These are phyloP conservation scores for Sclerotinia trifoliorum DNA, from an alignment of 2,329 filamentous ascomycete genomes.

Conservation along the genomic window DNA sequence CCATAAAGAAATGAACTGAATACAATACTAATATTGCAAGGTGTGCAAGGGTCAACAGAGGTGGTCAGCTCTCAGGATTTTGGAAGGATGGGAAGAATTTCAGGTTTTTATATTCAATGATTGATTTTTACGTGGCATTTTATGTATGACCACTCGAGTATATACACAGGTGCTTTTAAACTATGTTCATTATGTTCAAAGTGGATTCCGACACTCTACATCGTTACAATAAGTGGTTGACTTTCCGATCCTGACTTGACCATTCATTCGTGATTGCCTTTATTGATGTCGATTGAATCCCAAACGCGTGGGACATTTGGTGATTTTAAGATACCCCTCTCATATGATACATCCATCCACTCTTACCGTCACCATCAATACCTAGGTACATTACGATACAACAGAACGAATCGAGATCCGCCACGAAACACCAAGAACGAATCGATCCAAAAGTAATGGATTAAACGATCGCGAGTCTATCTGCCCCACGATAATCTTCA, in stretches of 20 bases:
- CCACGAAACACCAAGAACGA: slow-evolving; percentile 13
- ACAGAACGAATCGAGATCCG: slow-evolving; percentile 19
- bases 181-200: neutral
- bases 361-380: neutral
- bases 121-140: slow-evolving; percentile 12
- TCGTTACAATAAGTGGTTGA: neutral
- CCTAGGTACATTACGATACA: neutral
- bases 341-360: neutral
- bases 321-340: slow-evolving; percentile 9
- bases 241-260: neutral
- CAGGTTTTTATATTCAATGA: neutral
- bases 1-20: neutral
- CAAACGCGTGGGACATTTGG: neutral
- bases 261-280: slow-evolving; percentile 3
- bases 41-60: neutral
- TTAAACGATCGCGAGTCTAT: slow-evolving; percentile 22
- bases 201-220: neutral
- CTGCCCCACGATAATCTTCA: slow-evolving; percentile 1
- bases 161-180: neutral
- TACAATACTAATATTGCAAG: no score
- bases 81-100: neutral
- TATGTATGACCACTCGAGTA: slow-evolving; percentile 7
- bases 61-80: neutral
- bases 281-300: neutral
- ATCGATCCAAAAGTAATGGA: slow-evolving; percentile 25